These are phyloP conservation scores for Rhododendron ferrugineum DNA, from an alignment of 148 eudicot genomes.

Conservation along the genomic window DNA sequence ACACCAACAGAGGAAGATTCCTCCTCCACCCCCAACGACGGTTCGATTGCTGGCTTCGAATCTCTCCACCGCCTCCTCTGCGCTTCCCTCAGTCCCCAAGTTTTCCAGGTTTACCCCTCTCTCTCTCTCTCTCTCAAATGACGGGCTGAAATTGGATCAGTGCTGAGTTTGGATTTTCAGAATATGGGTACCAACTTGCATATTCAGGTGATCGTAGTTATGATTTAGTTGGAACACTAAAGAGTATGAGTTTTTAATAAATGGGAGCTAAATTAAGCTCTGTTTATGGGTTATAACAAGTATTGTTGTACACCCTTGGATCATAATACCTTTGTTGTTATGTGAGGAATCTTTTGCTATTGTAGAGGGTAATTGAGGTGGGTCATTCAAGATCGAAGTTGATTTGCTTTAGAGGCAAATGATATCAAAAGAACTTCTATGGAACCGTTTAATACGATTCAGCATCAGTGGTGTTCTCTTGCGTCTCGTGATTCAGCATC, in stretches of 20 bases:
- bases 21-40: slow-evolving; percentile 18
- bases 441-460: not conserved
- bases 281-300: not conserved
- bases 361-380: not conserved
- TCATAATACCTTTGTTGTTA: not conserved
- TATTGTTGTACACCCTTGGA: not conserved
- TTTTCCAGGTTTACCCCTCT: slow-evolving; percentile 43
- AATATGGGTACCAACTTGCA: not conserved
- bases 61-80: slow-evolving; percentile 74
- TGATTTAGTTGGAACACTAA: not conserved
- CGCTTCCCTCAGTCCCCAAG: slow-evolving; percentile 52
- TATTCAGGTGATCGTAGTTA: not conserved
- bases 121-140: not conserved
- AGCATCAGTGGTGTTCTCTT: not conserved
- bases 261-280: not conserved
- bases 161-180: not conserved
- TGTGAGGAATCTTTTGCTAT: not conserved
- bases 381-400: not conserved
- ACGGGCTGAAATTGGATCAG: too few species aligned
- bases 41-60: slow-evolving; percentile 75
- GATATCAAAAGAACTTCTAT: not conserved
- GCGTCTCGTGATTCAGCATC: not conserved
- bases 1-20: not conserved
- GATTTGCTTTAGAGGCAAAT: not conserved
- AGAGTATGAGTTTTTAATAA: not conserved